Conservation (phyloP, 139 green algal genomes). For the Coccomyxa sp. region DNA sequence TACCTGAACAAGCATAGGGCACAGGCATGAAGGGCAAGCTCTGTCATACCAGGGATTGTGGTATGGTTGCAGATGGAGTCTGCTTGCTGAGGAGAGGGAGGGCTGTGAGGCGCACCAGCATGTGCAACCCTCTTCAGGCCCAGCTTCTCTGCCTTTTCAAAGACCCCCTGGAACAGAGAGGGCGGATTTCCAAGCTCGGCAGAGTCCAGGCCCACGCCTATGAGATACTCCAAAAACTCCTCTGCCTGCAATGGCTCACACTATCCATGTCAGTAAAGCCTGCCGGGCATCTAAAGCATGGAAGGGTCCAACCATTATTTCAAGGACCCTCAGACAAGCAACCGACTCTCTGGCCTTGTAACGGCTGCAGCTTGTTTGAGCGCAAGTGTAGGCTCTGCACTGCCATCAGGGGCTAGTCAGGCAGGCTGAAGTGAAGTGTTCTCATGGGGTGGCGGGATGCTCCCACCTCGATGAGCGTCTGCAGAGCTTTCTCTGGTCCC, state of each 20-base stretch:
- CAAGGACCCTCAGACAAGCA: too few relatives aligned
- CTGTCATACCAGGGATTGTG: too few relatives aligned
- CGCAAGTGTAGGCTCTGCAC: too few relatives aligned
- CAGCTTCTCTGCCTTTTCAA: conserved; percentile 11
- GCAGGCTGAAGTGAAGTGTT: too few relatives aligned
- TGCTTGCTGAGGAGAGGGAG: neutral
- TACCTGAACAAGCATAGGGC: too few relatives aligned
- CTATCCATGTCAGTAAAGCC: too few relatives aligned
- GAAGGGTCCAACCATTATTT: too few relatives aligned
- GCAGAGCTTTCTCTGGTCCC: conserved; percentile 15
- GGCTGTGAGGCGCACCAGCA: conserved; percentile 20
- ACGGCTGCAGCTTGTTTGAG: too few relatives aligned
- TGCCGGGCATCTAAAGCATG: too few relatives aligned
- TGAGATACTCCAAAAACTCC: conserved; percentile 34
- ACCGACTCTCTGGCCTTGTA: too few relatives aligned
- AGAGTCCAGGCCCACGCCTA: conserved; percentile 49
- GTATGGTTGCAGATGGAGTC: neutral
- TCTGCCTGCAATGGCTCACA: conserved; percentile 34
- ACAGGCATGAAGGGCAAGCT: too few relatives aligned
- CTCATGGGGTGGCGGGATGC: neutral
- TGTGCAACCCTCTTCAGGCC: conserved; percentile 40
- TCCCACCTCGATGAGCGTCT: conserved; percentile 20
- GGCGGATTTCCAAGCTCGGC: conserved; percentile 32
- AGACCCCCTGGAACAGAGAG: conserved; percentile 20
- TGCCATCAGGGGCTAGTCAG: too few relatives aligned